Conservation (phyloP, 164 flowering plant species). For the Macadamia tetraphylla region DNA sequence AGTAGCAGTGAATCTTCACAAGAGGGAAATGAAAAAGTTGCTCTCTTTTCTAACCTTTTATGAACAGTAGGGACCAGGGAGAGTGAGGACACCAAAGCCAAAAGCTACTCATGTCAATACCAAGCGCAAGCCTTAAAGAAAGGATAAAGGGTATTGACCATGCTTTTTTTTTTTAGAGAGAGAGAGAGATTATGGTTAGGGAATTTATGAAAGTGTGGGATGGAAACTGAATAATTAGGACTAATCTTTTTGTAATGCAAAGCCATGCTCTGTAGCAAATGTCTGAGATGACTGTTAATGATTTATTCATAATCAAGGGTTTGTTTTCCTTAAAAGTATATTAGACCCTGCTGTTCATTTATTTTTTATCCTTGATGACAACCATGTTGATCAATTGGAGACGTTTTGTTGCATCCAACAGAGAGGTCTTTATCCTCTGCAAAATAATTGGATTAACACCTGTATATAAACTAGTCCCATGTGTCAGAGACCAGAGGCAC, state of each 20-base stretch:
- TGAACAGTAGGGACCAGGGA: slow-evolving; percentile 2
- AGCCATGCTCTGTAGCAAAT: too few species aligned
- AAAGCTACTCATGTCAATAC: slow-evolving; percentile 5
- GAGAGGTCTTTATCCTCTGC: neutral
- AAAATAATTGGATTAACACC: neutral
- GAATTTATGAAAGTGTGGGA: too few species aligned
- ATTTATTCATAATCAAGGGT: neutral
- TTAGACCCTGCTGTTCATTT: neutral
- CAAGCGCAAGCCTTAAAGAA: neutral
- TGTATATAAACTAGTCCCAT: neutral
- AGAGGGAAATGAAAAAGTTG: slow-evolving; percentile 1
- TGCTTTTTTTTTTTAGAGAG: too few species aligned
- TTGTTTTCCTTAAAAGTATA: neutral
- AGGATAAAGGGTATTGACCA: neutral
- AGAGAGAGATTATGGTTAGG: too few species aligned
- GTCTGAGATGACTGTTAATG: neutral
- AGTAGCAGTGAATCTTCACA: slow-evolving; percentile 19
- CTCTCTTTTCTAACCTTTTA: slow-evolving; percentile 12
- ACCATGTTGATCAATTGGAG: neutral
- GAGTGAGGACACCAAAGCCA: slow-evolving; percentile 12
- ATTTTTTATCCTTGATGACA: neutral
- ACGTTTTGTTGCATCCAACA: neutral
- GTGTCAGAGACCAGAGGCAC: too few species aligned
- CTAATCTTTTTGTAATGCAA: neutral
- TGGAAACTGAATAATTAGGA: too few species aligned